Base-by-base conservation (phyloP, 1,284 basidiomycete genomes). In the Phellopilus nigrolimitatus region DNA sequence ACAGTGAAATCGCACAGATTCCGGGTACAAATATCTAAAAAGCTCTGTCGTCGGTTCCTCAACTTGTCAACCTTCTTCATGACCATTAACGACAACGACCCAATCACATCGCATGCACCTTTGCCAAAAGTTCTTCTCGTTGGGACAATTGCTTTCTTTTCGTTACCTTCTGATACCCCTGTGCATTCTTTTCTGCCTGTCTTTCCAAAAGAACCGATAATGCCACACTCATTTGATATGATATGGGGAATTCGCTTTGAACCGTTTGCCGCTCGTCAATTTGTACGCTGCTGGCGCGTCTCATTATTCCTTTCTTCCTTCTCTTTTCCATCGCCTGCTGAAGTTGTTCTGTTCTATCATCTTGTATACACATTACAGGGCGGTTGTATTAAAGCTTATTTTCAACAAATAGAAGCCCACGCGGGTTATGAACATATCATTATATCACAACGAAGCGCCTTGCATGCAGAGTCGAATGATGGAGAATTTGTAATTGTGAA, bases 291-390 rank as follows among this genome's bases (percentile, higher is more conserved):
- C 27, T 17, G 19, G 34, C 15, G 12, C 39, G 13, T 41, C 15
- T 24, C 39, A 17, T 47, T 36, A 13, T 19, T 47, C 30, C 34
- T 36, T 47, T 17, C 27, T 13, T 45, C 22, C 30, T 25, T 36
- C 30, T 36, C 17, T 5, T 13, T 40, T 49, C 28, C 3, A 15
- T 40, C 21, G 21, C 13, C 38, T 49, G 36, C 28, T 28, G n/a
- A 17, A 37, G 17, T 28, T 30, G 25, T 38, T 47, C 24, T 48
- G 51, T 48, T 42, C 27, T 42, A 48, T 42, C 28, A 48, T 44
- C 31, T 53, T 53, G 45, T 53, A 48, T 53, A 53, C 44, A 49
- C 49, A 51, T 37, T 38, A 44, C 34, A 47, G 39, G 45, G 51
- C 51, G 43, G 51, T 40, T 53, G 51, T 53, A 53, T 31, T 31